A percentile compares a stretch with the other conserved stretches of the same genome.
These are phyloP conservation scores for Nectriaceae sp. DNA, from an alignment of 2,329 filamentous ascomycete genomes.

Conservation along the genomic window DNA sequence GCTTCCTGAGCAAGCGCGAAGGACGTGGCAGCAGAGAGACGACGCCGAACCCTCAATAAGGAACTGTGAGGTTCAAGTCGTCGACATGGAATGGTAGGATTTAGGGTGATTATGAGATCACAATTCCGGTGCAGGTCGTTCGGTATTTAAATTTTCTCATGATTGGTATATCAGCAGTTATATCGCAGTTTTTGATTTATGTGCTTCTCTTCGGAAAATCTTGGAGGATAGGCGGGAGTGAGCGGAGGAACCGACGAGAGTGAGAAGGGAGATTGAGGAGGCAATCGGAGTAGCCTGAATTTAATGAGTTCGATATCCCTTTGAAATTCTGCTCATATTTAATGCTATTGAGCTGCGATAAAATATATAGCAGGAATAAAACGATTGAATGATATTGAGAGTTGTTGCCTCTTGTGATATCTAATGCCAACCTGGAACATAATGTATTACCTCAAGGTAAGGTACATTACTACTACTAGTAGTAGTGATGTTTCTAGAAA, in stretches of 20 bases:
- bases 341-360: not conserved
- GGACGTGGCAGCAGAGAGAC: constrained; percentile 46
- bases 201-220: too few relatives aligned
- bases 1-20: constrained; percentile 58
- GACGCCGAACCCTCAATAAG: constrained; percentile 37
- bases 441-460: too few relatives aligned
- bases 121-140: not conserved
- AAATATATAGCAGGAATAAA: too few relatives aligned
- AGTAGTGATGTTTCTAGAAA: too few relatives aligned
- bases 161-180: not conserved
- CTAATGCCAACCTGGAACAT: too few relatives aligned
- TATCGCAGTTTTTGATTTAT: too few relatives aligned
- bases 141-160: not conserved
- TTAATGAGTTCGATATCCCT: constrained; percentile 11
- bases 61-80: too few relatives aligned
- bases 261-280: not conserved
- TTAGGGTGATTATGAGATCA: not conserved
- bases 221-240: too few relatives aligned
- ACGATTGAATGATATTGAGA: too few relatives aligned
- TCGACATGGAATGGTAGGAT: too few relatives aligned
- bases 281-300: constrained; percentile 3
- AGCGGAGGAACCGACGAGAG: not conserved
- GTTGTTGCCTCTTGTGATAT: too few relatives aligned
- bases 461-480: too few relatives aligned
- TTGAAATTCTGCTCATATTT: not conserved